Evolutionary conservation across 2,329 filamentous ascomycete genomes (phyloP).

Genomic region (Sclerotinia sclerotiorum): DNA sequence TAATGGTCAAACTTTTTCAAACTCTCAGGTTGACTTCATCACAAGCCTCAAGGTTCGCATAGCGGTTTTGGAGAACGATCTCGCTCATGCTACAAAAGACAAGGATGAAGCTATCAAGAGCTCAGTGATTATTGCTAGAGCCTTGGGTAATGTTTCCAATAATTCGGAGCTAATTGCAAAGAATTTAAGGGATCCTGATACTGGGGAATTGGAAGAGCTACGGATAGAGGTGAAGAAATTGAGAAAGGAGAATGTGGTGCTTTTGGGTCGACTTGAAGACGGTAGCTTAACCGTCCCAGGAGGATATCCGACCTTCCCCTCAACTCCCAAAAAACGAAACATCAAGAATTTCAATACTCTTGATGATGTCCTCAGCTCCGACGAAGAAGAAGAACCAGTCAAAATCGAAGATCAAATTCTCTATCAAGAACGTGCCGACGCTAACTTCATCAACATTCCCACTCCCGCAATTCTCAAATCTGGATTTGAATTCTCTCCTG

Average conservation of each 20-base stretch:
- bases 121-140: constrained; percentile 26
- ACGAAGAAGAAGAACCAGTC: neutral
- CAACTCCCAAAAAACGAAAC: neutral
- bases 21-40: constrained; percentile 12
- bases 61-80: constrained; percentile 35
- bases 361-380: constrained; percentile 2
- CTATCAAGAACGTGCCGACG: constrained; percentile 22
- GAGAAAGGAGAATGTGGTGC: constrained; percentile 27
- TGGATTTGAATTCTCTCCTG: constrained; percentile 27
- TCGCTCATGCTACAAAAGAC: constrained; percentile 27
- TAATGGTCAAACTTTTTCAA: constrained; percentile 60
- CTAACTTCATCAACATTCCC: constrained; percentile 26
- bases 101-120: constrained; percentile 28
- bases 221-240: constrained; percentile 30
- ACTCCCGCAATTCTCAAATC: constrained; percentile 29
- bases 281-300: neutral
- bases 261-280: constrained; percentile 17
- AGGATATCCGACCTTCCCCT: neutral
- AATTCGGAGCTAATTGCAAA: neutral
- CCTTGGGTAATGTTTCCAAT: constrained; percentile 10
- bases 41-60: constrained; percentile 28
- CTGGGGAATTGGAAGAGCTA: constrained; percentile 24
- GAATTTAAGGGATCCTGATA: neutral
- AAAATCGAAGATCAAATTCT: constrained; percentile 15
- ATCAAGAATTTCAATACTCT: constrained; percentile 3